These are phyloP conservation scores for Nannochloropsis salina DNA, from an alignment of 108 stramenopile genomes.

Conservation along the genomic window DNA sequence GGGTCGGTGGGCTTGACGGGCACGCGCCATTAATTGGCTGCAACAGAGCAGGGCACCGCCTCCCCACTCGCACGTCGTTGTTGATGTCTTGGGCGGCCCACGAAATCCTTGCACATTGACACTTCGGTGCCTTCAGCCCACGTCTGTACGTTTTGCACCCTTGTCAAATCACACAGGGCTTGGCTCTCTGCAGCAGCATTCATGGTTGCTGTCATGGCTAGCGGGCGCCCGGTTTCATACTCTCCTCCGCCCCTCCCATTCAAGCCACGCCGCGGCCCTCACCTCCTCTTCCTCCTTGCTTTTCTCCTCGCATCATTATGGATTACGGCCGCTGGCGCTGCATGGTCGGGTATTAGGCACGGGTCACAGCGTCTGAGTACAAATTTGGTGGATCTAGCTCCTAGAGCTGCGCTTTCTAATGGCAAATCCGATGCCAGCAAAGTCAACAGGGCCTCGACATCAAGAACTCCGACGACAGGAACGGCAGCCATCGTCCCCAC, in stretches of 20 bases:
- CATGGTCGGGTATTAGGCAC: neutral
- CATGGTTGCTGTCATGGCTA: neutral
- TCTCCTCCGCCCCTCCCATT: neutral
- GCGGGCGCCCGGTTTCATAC: neutral
- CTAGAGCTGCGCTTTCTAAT: neutral
- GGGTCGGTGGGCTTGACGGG: too few relatives aligned
- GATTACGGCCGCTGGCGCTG: neutral
- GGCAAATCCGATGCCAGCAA: too few relatives aligned
- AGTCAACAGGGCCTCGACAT: too few relatives aligned
- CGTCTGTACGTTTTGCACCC: neutral
- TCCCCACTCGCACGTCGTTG: too few relatives aligned
- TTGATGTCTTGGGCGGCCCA: too few relatives aligned
- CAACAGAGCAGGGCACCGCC: too few relatives aligned
- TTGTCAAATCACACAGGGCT: neutral
- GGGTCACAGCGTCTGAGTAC: neutral
- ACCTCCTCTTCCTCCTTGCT: conserved; percentile 8
- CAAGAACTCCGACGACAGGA: too few relatives aligned
- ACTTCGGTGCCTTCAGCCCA: too few relatives aligned
- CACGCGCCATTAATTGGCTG: too few relatives aligned
- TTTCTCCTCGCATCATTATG: neutral
- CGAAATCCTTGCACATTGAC: too few relatives aligned
- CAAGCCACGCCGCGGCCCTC: neutral
- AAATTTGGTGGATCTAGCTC: neutral
- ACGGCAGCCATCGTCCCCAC: too few relatives aligned
- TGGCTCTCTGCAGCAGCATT: neutral